Percentiles rank a stretch among this genome's conserved stretches.
phyloP scores from a whole-genome alignment of 164 flowering plant species.

The Litsea cubeba region DNA sequence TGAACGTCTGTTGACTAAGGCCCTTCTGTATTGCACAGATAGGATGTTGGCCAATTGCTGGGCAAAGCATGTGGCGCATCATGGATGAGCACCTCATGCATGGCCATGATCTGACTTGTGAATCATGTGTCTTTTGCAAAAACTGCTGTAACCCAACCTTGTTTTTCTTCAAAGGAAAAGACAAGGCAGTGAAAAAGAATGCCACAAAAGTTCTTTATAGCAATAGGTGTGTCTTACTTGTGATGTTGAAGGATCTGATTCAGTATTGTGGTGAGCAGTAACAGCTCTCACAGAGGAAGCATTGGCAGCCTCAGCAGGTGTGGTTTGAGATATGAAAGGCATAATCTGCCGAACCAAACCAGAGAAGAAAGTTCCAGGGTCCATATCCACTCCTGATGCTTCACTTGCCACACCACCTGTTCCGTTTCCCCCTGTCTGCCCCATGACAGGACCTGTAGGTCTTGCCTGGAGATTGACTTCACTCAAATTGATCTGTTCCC shows the following conservation, averaged over 20 bases:
- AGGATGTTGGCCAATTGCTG: too few relatives aligned
- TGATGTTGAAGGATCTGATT: constrained; percentile 20
- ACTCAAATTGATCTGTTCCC: constrained; percentile 21
- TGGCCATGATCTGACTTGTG: background rate
- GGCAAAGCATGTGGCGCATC: too few relatives aligned
- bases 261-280: constrained; percentile 12
- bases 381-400: constrained; percentile 21
- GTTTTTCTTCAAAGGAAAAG: background rate
- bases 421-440: constrained; percentile 14
- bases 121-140: background rate
- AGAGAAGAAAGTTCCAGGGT: constrained; percentile 50
- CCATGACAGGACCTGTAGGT: constrained; percentile 13
- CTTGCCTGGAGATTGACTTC: constrained; percentile 16
- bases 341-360: constrained; percentile 48
- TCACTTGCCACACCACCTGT: constrained; percentile 22
- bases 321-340: constrained; percentile 41
- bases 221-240: constrained; percentile 16
- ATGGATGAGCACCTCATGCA: too few relatives aligned
- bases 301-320: constrained; percentile 12
- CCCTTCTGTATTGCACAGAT: too few relatives aligned
- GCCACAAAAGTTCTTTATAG: background rate
- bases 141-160: background rate
- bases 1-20: too few relatives aligned
- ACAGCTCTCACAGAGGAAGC: constrained; percentile 21
- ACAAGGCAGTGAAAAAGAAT: background rate